Evolutionary conservation across 441 rosid species (phyloP), one percentile per base, ranked within the genome.

Genomic region (Pelargonium citronellum): DNA sequence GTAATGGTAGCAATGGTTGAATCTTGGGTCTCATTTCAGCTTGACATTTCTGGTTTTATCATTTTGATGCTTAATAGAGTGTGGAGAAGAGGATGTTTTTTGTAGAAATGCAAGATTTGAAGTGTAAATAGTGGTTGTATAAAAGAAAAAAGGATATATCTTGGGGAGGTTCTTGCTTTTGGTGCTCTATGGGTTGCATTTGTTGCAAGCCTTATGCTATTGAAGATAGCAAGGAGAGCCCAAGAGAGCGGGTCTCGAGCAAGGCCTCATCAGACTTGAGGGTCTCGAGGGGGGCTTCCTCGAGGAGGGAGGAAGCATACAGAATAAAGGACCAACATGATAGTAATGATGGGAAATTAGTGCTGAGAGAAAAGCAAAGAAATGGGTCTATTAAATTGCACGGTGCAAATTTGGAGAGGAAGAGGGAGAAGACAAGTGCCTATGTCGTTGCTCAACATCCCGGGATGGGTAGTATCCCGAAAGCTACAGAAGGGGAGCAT

Each of bases 401-500:
- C n/a, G 80, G 80, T 2, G 94, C 85, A 68, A 81, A 79, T 83
- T 75, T 78, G 66, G 94, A 91, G 51, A 78, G 87, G 79, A 91
- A 82, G 79, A 88, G 84, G 84, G 92, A 87, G 67, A 91, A 76
- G 85, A 82, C 74, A 16, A 3, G 17, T 71, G 96, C 86, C 75
- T 76, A 80, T 69, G 79, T 75, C 69, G 85, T 83, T 34, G 58
- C 75, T 69, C 87, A 83, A 60, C 90, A 87, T 55, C 92, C 96
- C 11, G 83, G 86, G 27, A 78, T 83, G 69, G 95, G 94, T 73
- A 82, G 77, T 20, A 75, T 95, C 66, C 92, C 89, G 0, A 95
- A 89, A 75, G 89, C 91, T 70, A 81, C 69, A n/a, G 95, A 95
- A 87, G 94, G 96, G 49, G 97, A 95, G 81, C 91, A 91, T 77